Evolutionary conservation across 2,329 filamentous ascomycete genomes (phyloP), one percentile per base, ranked within the genome.

Genomic region (Sordariomycetes sp.): DNA sequence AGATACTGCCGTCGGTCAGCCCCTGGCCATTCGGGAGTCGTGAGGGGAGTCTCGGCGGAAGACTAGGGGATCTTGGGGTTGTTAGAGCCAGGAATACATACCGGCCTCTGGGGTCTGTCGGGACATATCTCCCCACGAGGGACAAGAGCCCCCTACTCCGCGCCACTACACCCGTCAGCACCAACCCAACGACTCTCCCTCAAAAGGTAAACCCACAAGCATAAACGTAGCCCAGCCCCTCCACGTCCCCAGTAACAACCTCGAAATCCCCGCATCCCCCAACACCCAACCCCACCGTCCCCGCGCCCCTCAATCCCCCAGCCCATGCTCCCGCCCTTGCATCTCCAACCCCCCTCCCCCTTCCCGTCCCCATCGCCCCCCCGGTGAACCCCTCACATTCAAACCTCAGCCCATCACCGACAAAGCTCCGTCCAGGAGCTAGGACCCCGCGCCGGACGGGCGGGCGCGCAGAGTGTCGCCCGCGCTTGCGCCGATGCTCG

Each of bases 321-420:
- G 73, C 76, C 39, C 65, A 62, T 22, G 67, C 66, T 54, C 75
- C 57, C 6, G 71, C 74, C 0, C 59, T 62, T 5, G 69, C 69
- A 68, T 76, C 78, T 45, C 52, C 68, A 67, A 4, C 69, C 65
- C 10, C 63, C 28, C 67, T 68, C 67, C 7, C 54, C 59, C 48
- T 64, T 65, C 10, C 63, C 28, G 67, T 68, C 67, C 7, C 54
- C 59, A 50, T 64, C 53, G 15, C 32, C n/a, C 12, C 39, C 17
- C 13, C 32, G 52, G 20, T 32, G 17, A 54, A 6, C 17, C 32
- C n/a, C 61, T 61, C 15, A 63, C 64, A 4, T 56, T 35, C 60
- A 62, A 62, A 7, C 62, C 57, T 10, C 52, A 56, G 35, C 59
- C 59, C 10, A 32, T 17, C 52, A 17, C 55, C 20, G 59, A 15